Base-by-base conservation (phyloP, 129 eudicot species). In the Centaurea solstitialis region DNA sequence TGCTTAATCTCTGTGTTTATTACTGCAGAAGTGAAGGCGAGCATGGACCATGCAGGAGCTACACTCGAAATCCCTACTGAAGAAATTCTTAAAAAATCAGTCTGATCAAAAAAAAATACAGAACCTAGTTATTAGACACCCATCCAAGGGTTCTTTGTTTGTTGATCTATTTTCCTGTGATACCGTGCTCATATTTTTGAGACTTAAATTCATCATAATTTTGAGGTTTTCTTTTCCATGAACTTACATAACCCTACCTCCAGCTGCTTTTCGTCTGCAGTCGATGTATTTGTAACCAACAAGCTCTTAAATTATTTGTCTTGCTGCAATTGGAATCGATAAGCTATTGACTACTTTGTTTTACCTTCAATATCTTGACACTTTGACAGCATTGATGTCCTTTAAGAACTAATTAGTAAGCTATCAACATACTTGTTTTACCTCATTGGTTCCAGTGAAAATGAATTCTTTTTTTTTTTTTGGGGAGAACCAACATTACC, bases 61-160 rank as follows among this genome's bases (percentile, higher is more conserved):
- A 95, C 94, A 41, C 91, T 95, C 15, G 99, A 95, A 85, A 68
- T 92, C 81, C 97, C 96, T 50, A 86, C 97, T 30, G 99, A 95
- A 82, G 97, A 87, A 83, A 77, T 90, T 73, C 87, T 95, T 23
- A 91, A 88, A 70, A 83, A 88, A 79, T 78, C 96, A 38, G 73
- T 72, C 24, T 88, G 86, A 88, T 37, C 78, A 81, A 35, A n/a
- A n/a, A 71, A 53, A 80, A 45, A 13, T 35, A 76, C 62, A 41
- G 47, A 66, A 33, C 67, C 79, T 62, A 80, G 79, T n/a, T 22
- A 68, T 23, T 65, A 73, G 79, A 47, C 50, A 20, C 76, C 40
- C 53, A 73, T 21, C 17, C 2, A 39, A 39, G 7, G 47, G 74
- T 10, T 62, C 64, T 72, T 72, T 22, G 43, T 39, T 68, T 81